Conservation (phyloP, 1,139 yeast genomes). For the Schizosaccharomyces versatilis region DNA sequence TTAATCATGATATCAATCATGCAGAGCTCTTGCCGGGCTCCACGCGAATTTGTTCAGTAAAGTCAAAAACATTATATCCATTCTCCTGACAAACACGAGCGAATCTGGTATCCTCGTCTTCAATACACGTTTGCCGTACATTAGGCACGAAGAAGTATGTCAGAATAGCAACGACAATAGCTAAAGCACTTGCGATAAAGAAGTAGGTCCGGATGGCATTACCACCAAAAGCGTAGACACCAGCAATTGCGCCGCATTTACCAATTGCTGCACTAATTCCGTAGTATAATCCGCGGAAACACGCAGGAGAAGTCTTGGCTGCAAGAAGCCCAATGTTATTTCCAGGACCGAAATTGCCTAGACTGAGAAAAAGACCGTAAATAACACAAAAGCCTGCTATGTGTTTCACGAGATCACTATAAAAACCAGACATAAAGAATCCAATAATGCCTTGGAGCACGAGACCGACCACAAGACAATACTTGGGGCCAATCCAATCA, state of each 20-base stretch:
- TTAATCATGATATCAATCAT: no score
- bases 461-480: conserved; percentile 51
- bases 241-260: conserved; percentile 79
- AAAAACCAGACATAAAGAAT: conserved; percentile 57
- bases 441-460: conserved; percentile 57
- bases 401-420: conserved; percentile 30
- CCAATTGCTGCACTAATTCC: conserved; percentile 83
- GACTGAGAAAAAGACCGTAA: conserved; percentile 63
- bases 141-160: conserved; percentile 57
- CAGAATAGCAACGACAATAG: conserved; percentile 46
- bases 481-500: conserved; percentile 78
- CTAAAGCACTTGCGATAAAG: conserved; percentile 57
- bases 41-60: background rate
- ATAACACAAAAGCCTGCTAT: conserved; percentile 65
- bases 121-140: conserved; percentile 63
- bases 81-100: conserved; percentile 30
- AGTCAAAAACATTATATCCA: conserved; percentile 17
- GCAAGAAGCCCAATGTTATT: conserved; percentile 76
- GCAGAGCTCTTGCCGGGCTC: no score
- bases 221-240: conserved; percentile 58
- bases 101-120: conserved; percentile 53
- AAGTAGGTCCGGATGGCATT: conserved; percentile 45
- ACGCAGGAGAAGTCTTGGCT: conserved; percentile 65
- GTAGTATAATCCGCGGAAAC: conserved; percentile 76
- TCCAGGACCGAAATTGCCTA: conserved; percentile 92